Conservation (phyloP, 2,329 filamentous ascomycete genomes). For the Cordyceps tenuipes region DNA sequence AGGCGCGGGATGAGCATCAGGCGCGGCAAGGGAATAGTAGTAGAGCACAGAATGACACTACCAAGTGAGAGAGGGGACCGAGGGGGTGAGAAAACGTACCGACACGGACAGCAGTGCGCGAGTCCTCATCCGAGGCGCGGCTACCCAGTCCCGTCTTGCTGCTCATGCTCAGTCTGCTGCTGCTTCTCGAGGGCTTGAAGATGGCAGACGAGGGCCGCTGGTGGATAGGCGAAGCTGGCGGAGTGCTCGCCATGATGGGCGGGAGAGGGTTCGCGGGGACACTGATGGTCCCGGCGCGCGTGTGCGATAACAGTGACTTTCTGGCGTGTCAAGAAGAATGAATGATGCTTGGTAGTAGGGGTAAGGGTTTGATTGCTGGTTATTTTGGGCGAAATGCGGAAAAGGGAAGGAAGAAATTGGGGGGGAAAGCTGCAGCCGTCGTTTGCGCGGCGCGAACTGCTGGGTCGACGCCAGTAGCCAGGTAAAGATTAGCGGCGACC, state of each 20-base stretch:
- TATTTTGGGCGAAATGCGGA: not conserved
- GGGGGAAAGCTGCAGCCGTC: not conserved
- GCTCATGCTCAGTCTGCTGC: slow-evolving; percentile 76
- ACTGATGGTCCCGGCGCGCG: slow-evolving; percentile 8
- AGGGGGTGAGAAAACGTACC: slow-evolving; percentile 53
- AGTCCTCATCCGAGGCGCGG: slow-evolving; percentile 81
- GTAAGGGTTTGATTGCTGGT: slow-evolving; percentile 2
- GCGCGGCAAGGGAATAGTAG: not conserved
- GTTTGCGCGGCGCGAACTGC: not conserved
- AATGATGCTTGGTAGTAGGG: slow-evolving; percentile 7
- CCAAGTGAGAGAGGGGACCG: not conserved
- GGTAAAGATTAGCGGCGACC: not conserved
- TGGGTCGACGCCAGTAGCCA: not conserved
- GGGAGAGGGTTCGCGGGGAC: slow-evolving; percentile 7
- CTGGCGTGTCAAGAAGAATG: not conserved
- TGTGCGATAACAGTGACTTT: not conserved
- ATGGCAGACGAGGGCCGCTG: slow-evolving; percentile 75
- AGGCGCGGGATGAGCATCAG: not conserved
- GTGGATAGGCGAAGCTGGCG: slow-evolving; percentile 56
- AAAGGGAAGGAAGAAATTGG: not conserved
- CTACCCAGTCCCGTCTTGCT: slow-evolving; percentile 70
- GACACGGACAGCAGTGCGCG: slow-evolving; percentile 89
- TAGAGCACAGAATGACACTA: not conserved
- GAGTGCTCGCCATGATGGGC: slow-evolving; percentile 55
- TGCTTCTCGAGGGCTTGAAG: slow-evolving; percentile 67